These are phyloP conservation scores for Calonectria naviculata DNA, from an alignment of 2,329 filamentous ascomycete genomes.

Conservation along the genomic window DNA sequence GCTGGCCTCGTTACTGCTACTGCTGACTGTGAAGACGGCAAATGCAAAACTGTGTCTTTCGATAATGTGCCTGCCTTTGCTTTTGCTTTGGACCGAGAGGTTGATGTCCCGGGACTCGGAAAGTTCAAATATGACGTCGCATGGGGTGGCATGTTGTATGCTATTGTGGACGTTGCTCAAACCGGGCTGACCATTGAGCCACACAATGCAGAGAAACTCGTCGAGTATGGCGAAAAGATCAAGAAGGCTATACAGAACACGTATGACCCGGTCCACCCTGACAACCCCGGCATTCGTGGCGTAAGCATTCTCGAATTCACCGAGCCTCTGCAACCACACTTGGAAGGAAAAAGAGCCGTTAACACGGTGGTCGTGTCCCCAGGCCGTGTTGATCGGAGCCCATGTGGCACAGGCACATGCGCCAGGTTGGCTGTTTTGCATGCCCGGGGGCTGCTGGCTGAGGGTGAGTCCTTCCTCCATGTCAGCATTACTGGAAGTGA, in stretches of 20 bases:
- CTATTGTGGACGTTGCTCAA: slow-evolving; percentile 51
- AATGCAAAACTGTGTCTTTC: slow-evolving; percentile 56
- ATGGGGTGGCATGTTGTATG: slow-evolving; percentile 59
- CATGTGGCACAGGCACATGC: slow-evolving; percentile 57
- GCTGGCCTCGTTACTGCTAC: slow-evolving; percentile 54
- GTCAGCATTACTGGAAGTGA: slow-evolving; percentile 56
- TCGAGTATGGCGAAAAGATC: slow-evolving; percentile 55
- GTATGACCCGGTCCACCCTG: slow-evolving; percentile 54
- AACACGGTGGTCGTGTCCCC: slow-evolving; percentile 58
- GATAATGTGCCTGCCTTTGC: slow-evolving; percentile 58
- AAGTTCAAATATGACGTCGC: slow-evolving; percentile 54
- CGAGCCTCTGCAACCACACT: slow-evolving; percentile 43
- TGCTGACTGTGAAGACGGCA: slow-evolving; percentile 54
- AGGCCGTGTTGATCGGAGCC: slow-evolving; percentile 56
- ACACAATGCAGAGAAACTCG: slow-evolving; percentile 46
- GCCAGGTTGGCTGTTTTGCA: slow-evolving; percentile 56
- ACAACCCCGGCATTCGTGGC: slow-evolving; percentile 53
- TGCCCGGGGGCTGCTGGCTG: slow-evolving; percentile 49
- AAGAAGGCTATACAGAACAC: slow-evolving; percentile 50
- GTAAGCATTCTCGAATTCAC: slow-evolving; percentile 53
- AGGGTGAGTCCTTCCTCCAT: slow-evolving; percentile 50
- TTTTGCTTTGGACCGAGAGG: slow-evolving; percentile 48
- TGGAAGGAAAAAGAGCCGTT: slow-evolving; percentile 41
- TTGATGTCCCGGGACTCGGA: slow-evolving; percentile 54
- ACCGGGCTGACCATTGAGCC: slow-evolving; percentile 49